A percentile compares a stretch with the other conserved stretches of the same genome.
Evolutionary conservation across 2,329 filamentous ascomycete species (phyloP).

Genomic region (Didymella arachidicola): DNA sequence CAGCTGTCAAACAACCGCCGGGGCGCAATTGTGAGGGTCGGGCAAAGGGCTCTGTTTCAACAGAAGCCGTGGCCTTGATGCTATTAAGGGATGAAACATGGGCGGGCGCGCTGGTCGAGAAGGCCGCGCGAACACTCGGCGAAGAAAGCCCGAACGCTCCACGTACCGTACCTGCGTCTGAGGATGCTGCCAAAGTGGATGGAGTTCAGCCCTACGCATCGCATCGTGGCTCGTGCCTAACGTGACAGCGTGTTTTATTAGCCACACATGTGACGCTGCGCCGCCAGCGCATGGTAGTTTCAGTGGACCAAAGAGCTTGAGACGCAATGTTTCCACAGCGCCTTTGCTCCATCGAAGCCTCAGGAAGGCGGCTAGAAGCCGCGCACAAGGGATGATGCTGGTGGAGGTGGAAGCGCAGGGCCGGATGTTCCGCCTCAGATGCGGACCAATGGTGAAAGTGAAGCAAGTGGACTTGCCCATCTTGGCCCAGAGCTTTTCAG

Average conservation of each 20-base stretch:
- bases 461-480: conserved; percentile 31
- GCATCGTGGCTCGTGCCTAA: conserved; percentile 30
- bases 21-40: conserved; percentile 17
- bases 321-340: conserved; percentile 31
- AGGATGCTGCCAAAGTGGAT: conserved; percentile 24
- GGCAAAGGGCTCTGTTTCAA: conserved; percentile 20
- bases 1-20: conserved; percentile 19
- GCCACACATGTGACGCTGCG: conserved; percentile 25
- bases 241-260: conserved; percentile 35
- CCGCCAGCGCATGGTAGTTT: conserved; percentile 38
- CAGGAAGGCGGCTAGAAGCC: conserved; percentile 37
- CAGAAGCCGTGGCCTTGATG: conserved; percentile 15
- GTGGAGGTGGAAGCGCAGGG: conserved; percentile 25
- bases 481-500: conserved; percentile 23
- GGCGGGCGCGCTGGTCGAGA: conserved; percentile 14
- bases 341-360: conserved; percentile 24
- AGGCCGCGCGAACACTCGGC: conserved; percentile 8
- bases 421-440: conserved; percentile 18
- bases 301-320: conserved; percentile 30
- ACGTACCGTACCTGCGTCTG: conserved; percentile 40
- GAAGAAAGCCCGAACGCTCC: conserved; percentile 19
- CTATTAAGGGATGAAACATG: conserved; percentile 21
- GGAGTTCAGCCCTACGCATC: conserved; percentile 21
- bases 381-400: conserved; percentile 32
- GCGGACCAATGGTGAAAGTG: conserved; percentile 35